A percentile compares a stretch with the other conserved stretches of the same genome.
Conservation (phyloP, 2,329 filamentous ascomycete species). For the Pseudonectria foliicola region DNA sequence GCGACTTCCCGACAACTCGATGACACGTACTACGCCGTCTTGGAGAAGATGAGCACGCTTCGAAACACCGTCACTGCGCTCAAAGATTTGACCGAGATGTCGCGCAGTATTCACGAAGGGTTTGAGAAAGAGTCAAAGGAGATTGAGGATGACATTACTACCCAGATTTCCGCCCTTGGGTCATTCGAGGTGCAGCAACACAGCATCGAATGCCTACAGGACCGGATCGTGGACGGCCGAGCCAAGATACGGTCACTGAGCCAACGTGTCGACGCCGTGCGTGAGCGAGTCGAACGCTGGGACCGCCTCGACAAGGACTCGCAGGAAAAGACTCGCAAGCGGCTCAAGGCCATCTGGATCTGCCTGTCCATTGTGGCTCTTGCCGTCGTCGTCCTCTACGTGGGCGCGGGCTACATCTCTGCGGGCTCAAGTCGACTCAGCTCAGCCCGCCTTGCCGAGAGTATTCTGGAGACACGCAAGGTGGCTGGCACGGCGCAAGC, state of each 20-base stretch:
- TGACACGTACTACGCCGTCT: slow-evolving; percentile 65
- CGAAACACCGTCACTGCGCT: slow-evolving; percentile 58
- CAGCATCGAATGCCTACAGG: slow-evolving; percentile 55
- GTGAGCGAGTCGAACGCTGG: slow-evolving; percentile 58
- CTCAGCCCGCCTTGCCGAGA: slow-evolving; percentile 13
- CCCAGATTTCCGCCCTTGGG: slow-evolving; percentile 53
- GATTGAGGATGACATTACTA: slow-evolving; percentile 51
- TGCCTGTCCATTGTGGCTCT: slow-evolving; percentile 44
- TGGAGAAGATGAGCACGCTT: slow-evolving; percentile 60
- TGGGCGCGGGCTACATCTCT: slow-evolving; percentile 22
- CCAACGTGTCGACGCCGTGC: slow-evolving; percentile 56
- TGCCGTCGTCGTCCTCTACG: slow-evolving; percentile 38
- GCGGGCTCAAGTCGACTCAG: slow-evolving; percentile 5
- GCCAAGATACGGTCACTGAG: slow-evolving; percentile 53
- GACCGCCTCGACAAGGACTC: slow-evolving; percentile 60
- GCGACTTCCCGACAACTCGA: slow-evolving; percentile 60
- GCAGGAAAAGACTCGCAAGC: slow-evolving; percentile 58
- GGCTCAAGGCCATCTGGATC: slow-evolving; percentile 58
- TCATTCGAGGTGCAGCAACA: slow-evolving; percentile 59
- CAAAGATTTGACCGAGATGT: slow-evolving; percentile 58
- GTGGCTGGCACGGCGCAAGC: slow-evolving; percentile 15
- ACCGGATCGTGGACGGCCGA: slow-evolving; percentile 53
- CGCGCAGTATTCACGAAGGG: slow-evolving; percentile 47
- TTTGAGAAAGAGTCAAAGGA: slow-evolving; percentile 55
- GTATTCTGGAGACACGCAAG: slow-evolving; percentile 16